Conservation (phyloP, 208 protist genomes). For the Phytomonas serpens region DNA sequence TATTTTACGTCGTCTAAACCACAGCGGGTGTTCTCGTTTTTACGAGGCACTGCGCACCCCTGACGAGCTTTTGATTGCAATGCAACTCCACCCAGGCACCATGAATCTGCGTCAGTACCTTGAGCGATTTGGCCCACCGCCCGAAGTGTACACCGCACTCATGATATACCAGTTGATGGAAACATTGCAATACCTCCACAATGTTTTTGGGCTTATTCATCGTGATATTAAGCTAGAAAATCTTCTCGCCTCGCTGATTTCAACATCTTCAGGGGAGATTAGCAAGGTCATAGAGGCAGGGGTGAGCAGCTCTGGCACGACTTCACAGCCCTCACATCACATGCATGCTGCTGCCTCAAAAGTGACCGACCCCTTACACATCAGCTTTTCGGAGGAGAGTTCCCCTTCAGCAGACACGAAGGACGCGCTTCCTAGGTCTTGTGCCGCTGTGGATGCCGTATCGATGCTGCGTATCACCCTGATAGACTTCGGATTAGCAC, state of each 20-base stretch:
- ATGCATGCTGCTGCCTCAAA: neutral
- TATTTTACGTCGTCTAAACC: conserved; percentile 49
- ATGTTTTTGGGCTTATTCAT: conserved; percentile 56
- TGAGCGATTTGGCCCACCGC: conserved; percentile 40
- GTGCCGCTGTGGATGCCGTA: neutral
- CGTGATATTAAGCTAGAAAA: conserved; percentile 86
- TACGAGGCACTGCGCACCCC: conserved; percentile 67
- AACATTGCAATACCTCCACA: conserved; percentile 66
- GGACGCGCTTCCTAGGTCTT: neutral
- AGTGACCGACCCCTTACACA: neutral
- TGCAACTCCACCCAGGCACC: conserved; percentile 54
- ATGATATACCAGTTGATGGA: conserved; percentile 67
- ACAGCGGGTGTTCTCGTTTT: conserved; percentile 63
- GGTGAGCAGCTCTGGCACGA: conserved; percentile 18
- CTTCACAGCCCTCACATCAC: neutral
- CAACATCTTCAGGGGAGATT: conserved; percentile 25
- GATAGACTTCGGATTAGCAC: conserved; percentile 75
- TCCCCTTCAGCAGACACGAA: neutral
- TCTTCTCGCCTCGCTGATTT: conserved; percentile 43
- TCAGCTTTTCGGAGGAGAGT: neutral
- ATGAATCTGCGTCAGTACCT: conserved; percentile 65
- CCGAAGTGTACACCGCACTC: conserved; percentile 46
- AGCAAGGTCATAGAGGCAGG: conserved; percentile 27
- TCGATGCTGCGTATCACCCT: conserved; percentile 50
- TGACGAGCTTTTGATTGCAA: conserved; percentile 71